Evolutionary conservation across 768 basidiomycete genomes (phyloP), one percentile per base, ranked within the genome.

Genomic region (Obba rivulosa): DNA sequence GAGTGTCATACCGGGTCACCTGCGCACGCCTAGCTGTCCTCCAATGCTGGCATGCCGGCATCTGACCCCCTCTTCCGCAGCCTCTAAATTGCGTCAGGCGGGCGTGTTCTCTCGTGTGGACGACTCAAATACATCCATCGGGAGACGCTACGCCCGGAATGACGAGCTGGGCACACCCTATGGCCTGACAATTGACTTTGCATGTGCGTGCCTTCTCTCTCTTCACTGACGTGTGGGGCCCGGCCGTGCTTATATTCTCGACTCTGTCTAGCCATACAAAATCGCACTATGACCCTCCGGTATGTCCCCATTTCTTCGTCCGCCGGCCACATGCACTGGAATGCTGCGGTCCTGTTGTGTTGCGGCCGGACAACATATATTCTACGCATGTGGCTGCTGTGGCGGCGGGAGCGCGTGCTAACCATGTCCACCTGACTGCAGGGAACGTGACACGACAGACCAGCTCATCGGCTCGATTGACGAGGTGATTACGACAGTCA

Each of bases 111-210:
- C 90, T 41, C 80, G 93, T 44, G 94, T 98, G 2, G 96, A 98
- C 65, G 95, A 98, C 64, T 98, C 94, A 20, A 89, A 86, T 58
- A 84, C 87, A 28, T 86, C 91, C 8, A 98, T 98, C 62, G 96
- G 96, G 36, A 94, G 90, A 71, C 92, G 95, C 13, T 98, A 98
- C 69, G 83, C 96, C 11, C 81, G 96, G 50, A 99, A 98, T 69
- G 96, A 99, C 69, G 96, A 98, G 70, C 79, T 99, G 39, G 96
- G 96, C 54, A 98, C 96, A 24, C 96, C 96, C 1, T 99, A 87
- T 67, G 96, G 95, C 43, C 77, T 95, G 49, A 99, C 96, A 1
- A 76, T 98, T 48, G 95, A 97, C 68, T 97, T 98, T 70, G 96
- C 94, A 5, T 83, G 85, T 87, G 57, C 61, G 80, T 72, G 46